phyloP scores from a whole-genome alignment of 2,329 filamentous ascomycete genomes.

The Akanthomyces lecanii region DNA sequence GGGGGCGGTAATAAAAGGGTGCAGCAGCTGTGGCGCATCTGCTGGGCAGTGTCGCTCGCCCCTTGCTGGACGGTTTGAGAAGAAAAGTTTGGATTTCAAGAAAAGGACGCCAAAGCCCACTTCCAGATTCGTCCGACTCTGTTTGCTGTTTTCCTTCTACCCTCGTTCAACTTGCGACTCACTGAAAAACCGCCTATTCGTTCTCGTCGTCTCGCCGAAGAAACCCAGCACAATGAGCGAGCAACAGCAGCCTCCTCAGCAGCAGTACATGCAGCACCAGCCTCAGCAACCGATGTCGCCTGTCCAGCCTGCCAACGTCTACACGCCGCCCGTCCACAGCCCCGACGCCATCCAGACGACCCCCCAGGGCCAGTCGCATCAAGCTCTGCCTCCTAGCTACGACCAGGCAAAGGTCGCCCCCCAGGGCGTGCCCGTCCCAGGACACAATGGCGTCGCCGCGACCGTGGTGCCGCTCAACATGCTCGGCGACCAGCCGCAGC shows the following conservation, averaged over 20 bases:
- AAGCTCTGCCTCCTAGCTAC: conserved; percentile 15
- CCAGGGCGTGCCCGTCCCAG: not conserved
- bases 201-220: not conserved
- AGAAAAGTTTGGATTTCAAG: not conserved
- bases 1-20: not conserved
- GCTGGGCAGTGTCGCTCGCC: not conserved
- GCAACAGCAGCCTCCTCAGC: conserved; percentile 2
- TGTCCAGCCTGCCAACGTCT: conserved; percentile 10
- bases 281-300: not conserved
- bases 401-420: conserved; percentile 12
- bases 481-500: conserved; percentile 25
- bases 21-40: not conserved
- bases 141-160: not conserved
- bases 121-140: not conserved
- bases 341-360: conserved; percentile 6
- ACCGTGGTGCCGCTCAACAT: conserved; percentile 23
- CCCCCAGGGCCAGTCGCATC: conserved; percentile 1
- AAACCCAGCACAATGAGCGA: conserved; percentile 2
- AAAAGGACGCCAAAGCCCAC: conserved; percentile 6
- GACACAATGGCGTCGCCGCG: conserved; percentile 4
- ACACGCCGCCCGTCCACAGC: conserved; percentile 8
- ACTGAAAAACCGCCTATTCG: not conserved
- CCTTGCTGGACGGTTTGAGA: not conserved
- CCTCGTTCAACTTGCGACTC: not conserved
- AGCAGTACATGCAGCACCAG: conserved; percentile 10